Conservation (phyloP, 2,329 filamentous ascomycete species). For the Ceratocystiopsis minuta region DNA sequence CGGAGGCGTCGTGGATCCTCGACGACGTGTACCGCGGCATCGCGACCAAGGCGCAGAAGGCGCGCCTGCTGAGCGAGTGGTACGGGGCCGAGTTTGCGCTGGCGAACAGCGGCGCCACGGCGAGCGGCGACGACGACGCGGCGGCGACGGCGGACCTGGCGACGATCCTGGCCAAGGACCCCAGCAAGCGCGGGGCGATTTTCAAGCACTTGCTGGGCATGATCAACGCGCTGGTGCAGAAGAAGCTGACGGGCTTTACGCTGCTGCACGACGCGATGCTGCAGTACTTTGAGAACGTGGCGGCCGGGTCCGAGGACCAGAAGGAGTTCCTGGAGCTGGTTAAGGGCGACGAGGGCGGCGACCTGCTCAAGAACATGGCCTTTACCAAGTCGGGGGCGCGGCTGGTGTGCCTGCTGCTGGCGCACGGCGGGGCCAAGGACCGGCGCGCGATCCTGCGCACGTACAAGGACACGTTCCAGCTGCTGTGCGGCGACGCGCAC, state of each 20-base stretch:
- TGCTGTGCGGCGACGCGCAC: conserved; percentile 64
- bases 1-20: conserved; percentile 92
- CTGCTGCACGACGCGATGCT: conserved; percentile 98
- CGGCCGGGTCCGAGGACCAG: conserved; percentile 61
- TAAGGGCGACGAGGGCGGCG: conserved; percentile 79
- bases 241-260: conserved; percentile 91
- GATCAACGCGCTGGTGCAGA: conserved; percentile 86
- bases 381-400: conserved; percentile 82
- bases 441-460: conserved; percentile 70
- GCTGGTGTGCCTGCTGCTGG: conserved; percentile 64
- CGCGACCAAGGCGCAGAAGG: conserved; percentile 73
- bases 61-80: conserved; percentile 76
- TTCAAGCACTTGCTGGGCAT: conserved; percentile 72
- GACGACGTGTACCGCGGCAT: conserved; percentile 90
- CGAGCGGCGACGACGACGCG: conserved; percentile 24
- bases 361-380: conserved; percentile 84
- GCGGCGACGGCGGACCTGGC: conserved; percentile 50
- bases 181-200: conserved; percentile 73
- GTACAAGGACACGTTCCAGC: conserved; percentile 76
- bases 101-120: conserved; percentile 23
- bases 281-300: conserved; percentile 76
- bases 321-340: conserved; percentile 78
- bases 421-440: conserved; percentile 79
- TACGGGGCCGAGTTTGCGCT: conserved; percentile 87
- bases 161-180: conserved; percentile 54